Evolutionary conservation across 2,329 filamentous ascomycete genomes (phyloP).

Genomic region (Aspergillus hiratsukae): DNA sequence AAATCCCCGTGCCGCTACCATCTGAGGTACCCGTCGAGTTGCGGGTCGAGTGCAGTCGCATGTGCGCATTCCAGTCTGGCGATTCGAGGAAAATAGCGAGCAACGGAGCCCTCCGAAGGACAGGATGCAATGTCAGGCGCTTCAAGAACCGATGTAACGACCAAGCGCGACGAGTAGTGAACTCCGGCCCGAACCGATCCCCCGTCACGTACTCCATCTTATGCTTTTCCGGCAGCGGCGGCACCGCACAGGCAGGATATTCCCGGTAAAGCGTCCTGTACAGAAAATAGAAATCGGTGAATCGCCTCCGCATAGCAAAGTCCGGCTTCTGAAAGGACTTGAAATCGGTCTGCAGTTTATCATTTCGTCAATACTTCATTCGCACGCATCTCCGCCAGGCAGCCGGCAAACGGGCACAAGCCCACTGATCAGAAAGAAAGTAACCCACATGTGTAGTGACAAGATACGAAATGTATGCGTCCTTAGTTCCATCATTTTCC

Average conservation of each 20-base stretch:
- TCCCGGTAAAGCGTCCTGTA: constrained; percentile 85
- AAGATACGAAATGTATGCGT: constrained; percentile 92
- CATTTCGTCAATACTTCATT: constrained; percentile 10
- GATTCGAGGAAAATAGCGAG: constrained; percentile 89
- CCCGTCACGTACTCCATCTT: constrained; percentile 98
- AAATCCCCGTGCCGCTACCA: constrained; percentile 58
- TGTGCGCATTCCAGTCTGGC: constrained; percentile 92
- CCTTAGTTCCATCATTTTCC: constrained; percentile 94
- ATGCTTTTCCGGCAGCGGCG: constrained; percentile 94
- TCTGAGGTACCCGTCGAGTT: constrained; percentile 48
- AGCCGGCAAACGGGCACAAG: constrained; percentile 9
- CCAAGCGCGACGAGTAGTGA: constrained; percentile 81
- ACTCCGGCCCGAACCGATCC: constrained; percentile 90
- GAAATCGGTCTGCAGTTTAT: constrained; percentile 72
- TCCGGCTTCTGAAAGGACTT: constrained; percentile 81
- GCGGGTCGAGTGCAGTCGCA: constrained; percentile 71
- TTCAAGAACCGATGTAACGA: constrained; percentile 88
- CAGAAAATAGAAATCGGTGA: constrained; percentile 96
- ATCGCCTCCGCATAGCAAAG: constrained; percentile 79
- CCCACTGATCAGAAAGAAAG: constrained; percentile 2
- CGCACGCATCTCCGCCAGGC: constrained; percentile 10
- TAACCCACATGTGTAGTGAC: constrained; percentile 76
- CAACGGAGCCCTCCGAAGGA: constrained; percentile 75
- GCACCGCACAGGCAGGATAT: constrained; percentile 87
- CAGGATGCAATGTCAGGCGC: constrained; percentile 80